A percentile compares a stretch with the other conserved stretches of the same genome.
Conservation (phyloP, 176 grass and related monocot genomes). For the Triticum dicoccoides region DNA sequence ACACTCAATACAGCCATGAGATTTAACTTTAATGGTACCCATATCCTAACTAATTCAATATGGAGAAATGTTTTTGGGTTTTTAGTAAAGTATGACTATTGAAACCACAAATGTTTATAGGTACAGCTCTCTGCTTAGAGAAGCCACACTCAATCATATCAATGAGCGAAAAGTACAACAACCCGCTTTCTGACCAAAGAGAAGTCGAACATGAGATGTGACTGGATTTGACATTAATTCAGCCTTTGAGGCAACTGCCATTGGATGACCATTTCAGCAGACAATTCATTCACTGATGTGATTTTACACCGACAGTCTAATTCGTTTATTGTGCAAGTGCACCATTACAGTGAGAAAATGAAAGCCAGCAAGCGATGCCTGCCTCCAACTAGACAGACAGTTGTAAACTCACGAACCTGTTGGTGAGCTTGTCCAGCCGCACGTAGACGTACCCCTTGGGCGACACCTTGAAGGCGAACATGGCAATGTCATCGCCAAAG, state of each 20-base stretch:
- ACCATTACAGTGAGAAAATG: background rate
- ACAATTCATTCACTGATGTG: background rate
- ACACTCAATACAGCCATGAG: background rate
- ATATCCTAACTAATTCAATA: background rate
- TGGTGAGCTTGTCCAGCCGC: constrained; percentile 77
- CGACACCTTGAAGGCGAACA: constrained; percentile 92
- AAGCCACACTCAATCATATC: background rate
- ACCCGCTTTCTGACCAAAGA: background rate
- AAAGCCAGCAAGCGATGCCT: background rate
- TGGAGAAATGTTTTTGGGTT: background rate
- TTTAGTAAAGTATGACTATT: background rate
- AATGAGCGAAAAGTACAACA: background rate
- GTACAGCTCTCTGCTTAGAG: background rate
- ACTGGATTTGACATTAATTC: background rate
- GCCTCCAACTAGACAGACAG: background rate
- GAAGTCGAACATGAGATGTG: background rate
- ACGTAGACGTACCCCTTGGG: constrained; percentile 87
- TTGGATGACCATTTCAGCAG: background rate
- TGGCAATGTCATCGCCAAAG: constrained; percentile 61
- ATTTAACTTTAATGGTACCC: background rate
- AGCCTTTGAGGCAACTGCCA: background rate
- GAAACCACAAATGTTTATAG: background rate
- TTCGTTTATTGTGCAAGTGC: background rate
- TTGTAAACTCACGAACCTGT: constrained; percentile 18
- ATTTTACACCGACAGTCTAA: background rate